Conservation (phyloP, 768 basidiomycete species). For the Tulasnella sp. region DNA sequence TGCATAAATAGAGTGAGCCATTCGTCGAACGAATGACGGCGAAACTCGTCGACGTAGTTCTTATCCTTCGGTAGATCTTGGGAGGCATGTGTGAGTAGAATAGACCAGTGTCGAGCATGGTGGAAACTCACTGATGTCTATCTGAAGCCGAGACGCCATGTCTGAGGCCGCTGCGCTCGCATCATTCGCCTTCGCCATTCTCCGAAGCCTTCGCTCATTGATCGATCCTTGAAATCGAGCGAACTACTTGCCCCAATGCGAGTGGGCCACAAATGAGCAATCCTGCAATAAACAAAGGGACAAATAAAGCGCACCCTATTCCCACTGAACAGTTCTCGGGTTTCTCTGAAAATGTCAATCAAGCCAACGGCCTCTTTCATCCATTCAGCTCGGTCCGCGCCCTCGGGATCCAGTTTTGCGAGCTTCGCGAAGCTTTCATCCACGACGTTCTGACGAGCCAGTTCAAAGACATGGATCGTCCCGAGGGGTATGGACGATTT, state of each 20-base stretch:
- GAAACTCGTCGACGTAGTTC: slow-evolving; percentile 39
- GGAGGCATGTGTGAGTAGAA: background rate
- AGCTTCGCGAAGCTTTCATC: slow-evolving; percentile 50
- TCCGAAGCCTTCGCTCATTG: slow-evolving; percentile 11
- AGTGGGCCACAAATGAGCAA: background rate
- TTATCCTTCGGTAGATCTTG: slow-evolving; percentile 11
- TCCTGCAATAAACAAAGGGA: background rate
- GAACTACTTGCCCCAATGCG: background rate
- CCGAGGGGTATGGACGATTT: slow-evolving; percentile 38
- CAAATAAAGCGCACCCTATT: slow-evolving; percentile 54
- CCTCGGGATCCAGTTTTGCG: slow-evolving; percentile 38
- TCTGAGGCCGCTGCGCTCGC: slow-evolving; percentile 58
- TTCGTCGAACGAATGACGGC: slow-evolving; percentile 71
- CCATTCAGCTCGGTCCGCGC: slow-evolving; percentile 49
- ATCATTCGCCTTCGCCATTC: slow-evolving; percentile 24
- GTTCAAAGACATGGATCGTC: slow-evolving; percentile 56
- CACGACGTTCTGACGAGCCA: slow-evolving; percentile 58
- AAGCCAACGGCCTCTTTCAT: slow-evolving; percentile 76
- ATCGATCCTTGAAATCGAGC: slow-evolving; percentile 19
- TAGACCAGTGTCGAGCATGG: background rate
- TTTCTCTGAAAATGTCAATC: slow-evolving; percentile 83
- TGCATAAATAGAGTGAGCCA: slow-evolving; percentile 85
- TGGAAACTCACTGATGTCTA: slow-evolving; percentile 54
- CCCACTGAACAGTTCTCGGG: slow-evolving; percentile 71
- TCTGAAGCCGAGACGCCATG: slow-evolving; percentile 68